Conservation (phyloP, 2,329 filamentous ascomycete genomes). For the Colletotrichum sansevieriae region DNA sequence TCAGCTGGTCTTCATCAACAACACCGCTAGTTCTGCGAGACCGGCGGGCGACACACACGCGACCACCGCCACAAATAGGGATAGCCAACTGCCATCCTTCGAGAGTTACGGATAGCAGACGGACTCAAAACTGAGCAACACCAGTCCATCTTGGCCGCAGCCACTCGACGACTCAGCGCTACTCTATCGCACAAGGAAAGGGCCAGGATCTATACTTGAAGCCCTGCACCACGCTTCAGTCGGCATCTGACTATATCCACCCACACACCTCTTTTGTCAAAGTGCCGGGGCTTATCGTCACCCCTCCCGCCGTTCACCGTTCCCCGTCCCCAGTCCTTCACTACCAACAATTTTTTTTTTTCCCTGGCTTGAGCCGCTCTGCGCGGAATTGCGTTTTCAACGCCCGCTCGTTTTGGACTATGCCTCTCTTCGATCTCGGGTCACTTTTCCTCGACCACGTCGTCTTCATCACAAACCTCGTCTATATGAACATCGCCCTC, state of each 20-base stretch:
- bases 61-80: constrained; percentile 23
- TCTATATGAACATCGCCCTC: constrained; percentile 66
- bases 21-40: constrained; percentile 10
- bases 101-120: not conserved
- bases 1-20: not conserved
- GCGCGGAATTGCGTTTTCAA: constrained; percentile 30
- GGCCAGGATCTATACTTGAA: constrained; percentile 33
- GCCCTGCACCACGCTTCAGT: constrained; percentile 26
- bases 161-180: constrained; percentile 28
- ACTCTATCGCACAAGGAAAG: constrained; percentile 26
- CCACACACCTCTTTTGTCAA: constrained; percentile 19
- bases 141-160: constrained; percentile 24
- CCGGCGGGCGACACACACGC: constrained; percentile 10
- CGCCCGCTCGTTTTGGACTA: constrained; percentile 46
- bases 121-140: constrained; percentile 20
- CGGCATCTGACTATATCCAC: constrained; percentile 41
- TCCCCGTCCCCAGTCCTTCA: constrained; percentile 10
- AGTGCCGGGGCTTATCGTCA: constrained; percentile 20
- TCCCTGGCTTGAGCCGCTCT: constrained; percentile 8
- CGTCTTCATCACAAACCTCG: constrained; percentile 66
- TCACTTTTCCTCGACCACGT: constrained; percentile 64
- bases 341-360: constrained; percentile 18
- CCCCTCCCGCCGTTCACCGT: constrained; percentile 18
- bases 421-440: constrained; percentile 66
- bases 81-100: constrained; percentile 1